These are phyloP conservation scores for Geranomyces michiganensis DNA, from an alignment of 192 early-diverging fungal genomes.

Conservation along the genomic window DNA sequence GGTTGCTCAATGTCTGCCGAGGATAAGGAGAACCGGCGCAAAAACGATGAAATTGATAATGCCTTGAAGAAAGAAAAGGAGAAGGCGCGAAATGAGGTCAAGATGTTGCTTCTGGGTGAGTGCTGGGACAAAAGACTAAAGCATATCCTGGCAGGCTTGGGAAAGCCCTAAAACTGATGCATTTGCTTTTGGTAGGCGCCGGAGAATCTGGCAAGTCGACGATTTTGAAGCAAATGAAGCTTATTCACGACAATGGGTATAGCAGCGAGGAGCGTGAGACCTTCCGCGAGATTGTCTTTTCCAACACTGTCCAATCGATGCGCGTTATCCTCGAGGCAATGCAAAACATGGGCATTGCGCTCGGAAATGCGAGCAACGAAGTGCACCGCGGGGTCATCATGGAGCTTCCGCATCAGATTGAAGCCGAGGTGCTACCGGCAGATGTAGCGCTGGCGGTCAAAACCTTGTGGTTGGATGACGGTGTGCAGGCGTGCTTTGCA, in stretches of 20 bases:
- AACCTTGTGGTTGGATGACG: slow-evolving; percentile 81
- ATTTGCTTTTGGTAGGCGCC: slow-evolving; percentile 61
- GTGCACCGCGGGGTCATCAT: slow-evolving; percentile 73
- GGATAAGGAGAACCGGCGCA: slow-evolving; percentile 77
- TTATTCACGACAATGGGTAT: slow-evolving; percentile 96
- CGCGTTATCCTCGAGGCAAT: slow-evolving; percentile 96
- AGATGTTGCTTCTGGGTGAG: slow-evolving; percentile 86
- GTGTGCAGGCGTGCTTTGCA: slow-evolving; percentile 80
- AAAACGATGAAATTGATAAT: slow-evolving; percentile 88
- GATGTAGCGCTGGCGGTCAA: slow-evolving; percentile 83
- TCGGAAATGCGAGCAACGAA: slow-evolving; percentile 71
- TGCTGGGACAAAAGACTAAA: background rate
- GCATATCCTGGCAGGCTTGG: background rate
- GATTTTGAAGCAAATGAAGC: slow-evolving; percentile 97
- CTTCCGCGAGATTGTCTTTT: slow-evolving; percentile 95
- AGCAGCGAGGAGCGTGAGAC: slow-evolving; percentile 86
- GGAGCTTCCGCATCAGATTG: slow-evolving; percentile 84
- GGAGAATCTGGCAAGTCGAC: slow-evolving; percentile 98
- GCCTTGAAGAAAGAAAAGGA: slow-evolving; percentile 81
- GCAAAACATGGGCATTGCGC: slow-evolving; percentile 77
- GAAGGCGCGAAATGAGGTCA: slow-evolving; percentile 86
- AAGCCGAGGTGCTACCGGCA: slow-evolving; percentile 80
- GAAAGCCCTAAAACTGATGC: background rate
- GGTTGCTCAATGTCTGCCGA: slow-evolving; percentile 86
- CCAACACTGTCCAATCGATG: slow-evolving; percentile 95